phyloP scores from a whole-genome alignment of 2,329 filamentous ascomycete genomes.

The Phaeosphaeriaceae sp. region DNA sequence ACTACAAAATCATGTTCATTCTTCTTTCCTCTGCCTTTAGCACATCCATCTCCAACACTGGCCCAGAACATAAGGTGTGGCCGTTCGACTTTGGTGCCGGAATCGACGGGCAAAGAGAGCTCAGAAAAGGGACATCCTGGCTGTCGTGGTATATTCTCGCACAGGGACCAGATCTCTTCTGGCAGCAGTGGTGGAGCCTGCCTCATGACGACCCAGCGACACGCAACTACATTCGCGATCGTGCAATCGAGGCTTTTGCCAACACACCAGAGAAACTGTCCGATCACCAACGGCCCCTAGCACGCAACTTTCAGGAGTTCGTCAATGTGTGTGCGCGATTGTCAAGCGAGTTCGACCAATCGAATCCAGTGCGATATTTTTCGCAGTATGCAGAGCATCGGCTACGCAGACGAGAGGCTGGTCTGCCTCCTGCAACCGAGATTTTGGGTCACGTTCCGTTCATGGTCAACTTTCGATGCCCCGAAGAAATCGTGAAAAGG shows the following conservation, averaged over 20 bases:
- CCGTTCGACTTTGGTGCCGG: constrained; percentile 38
- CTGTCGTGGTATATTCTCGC: constrained; percentile 42
- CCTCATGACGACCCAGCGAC: constrained; percentile 15
- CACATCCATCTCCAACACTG: constrained; percentile 31
- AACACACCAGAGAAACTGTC: constrained; percentile 20
- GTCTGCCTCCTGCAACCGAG: constrained; percentile 17
- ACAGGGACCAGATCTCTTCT: constrained; percentile 40
- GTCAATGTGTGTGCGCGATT: constrained; percentile 23
- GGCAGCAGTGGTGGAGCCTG: constrained; percentile 40
- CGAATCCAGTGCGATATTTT: constrained; percentile 32
- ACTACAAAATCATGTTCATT: constrained; percentile 42
- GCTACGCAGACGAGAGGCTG: constrained; percentile 13
- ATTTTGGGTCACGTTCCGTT: constrained; percentile 33
- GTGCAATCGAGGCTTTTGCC: constrained; percentile 28
- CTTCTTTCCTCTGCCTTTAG: constrained; percentile 37
- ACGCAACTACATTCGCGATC: constrained; percentile 37
- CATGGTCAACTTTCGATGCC: constrained; percentile 38
- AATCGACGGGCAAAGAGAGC: constrained; percentile 30
- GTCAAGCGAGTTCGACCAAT: constrained; percentile 13
- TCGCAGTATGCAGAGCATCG: constrained; percentile 28
- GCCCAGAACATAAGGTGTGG: constrained; percentile 32
- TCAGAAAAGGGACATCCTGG: constrained; percentile 39
- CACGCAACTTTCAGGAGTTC: constrained; percentile 25
- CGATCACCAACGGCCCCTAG: constrained; percentile 28
- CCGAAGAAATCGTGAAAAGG: constrained; percentile 30